Evolutionary conservation across 768 basidiomycete species (phyloP).

Genomic region (Gautieria morchelliformis): DNA sequence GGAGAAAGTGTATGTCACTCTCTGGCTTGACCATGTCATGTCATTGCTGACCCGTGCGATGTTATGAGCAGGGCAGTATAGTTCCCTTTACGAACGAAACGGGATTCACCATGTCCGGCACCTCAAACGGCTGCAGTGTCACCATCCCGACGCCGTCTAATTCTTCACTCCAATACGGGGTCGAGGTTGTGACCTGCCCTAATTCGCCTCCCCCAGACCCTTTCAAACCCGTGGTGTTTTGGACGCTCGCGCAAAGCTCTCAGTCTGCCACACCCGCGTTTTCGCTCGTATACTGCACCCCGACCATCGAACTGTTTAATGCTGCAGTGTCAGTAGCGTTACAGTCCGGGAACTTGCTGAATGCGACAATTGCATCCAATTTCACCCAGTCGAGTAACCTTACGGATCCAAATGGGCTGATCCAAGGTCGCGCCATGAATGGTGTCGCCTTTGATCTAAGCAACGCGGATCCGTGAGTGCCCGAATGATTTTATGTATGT

Average conservation of each 20-base stretch:
- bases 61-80: neutral
- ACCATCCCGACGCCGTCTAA: neutral
- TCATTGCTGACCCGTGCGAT: neutral
- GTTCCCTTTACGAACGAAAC: neutral
- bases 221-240: slow-evolving; percentile 44
- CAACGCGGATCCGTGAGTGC: slow-evolving; percentile 24
- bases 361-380: slow-evolving; percentile 28
- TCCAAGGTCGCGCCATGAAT: slow-evolving; percentile 42
- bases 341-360: slow-evolving; percentile 32
- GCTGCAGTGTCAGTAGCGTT: slow-evolving; percentile 37
- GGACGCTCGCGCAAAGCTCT: slow-evolving; percentile 41
- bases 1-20: slow-evolving; percentile 23
- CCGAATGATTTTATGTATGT: neutral
- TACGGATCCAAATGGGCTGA: slow-evolving; percentile 28
- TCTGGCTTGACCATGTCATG: neutral
- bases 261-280: slow-evolving; percentile 35
- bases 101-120: neutral
- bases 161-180: neutral
- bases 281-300: slow-evolving; percentile 26
- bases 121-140: slow-evolving; percentile 1
- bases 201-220: slow-evolving; percentile 17
- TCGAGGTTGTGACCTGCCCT: neutral
- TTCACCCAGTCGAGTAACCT: slow-evolving; percentile 33
- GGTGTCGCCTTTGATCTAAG: slow-evolving; percentile 40
- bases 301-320: slow-evolving; percentile 34